A percentile compares a stretch with the other conserved stretches of the same genome.
These are phyloP conservation scores for Fraxinus excelsior DNA, from an alignment of 257 asterid genomes.

Conservation along the genomic window DNA sequence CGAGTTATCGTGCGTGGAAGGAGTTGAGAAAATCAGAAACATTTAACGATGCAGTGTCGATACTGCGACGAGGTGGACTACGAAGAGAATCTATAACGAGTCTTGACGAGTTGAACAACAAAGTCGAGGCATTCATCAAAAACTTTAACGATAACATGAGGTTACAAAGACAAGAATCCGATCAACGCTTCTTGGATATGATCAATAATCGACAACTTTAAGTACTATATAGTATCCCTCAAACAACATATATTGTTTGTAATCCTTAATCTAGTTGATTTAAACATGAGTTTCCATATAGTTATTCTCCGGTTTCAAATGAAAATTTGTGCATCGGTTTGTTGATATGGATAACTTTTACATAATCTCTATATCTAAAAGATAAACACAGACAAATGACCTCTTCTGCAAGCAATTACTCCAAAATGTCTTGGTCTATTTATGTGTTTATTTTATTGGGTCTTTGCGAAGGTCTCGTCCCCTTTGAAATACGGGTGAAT, in stretches of 20 bases:
- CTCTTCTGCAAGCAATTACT: not conserved
- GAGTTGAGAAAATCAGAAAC: slow-evolving; percentile 66
- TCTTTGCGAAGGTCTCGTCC: not conserved
- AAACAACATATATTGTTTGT: no score
- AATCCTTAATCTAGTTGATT: no score
- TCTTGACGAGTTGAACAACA: slow-evolving; percentile 47
- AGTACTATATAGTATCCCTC: no score
- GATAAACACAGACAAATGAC: not conserved
- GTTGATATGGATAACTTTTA: no score
- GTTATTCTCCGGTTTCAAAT: no score
- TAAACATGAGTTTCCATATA: no score
- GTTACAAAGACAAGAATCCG: slow-evolving; percentile 69
- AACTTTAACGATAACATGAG: slow-evolving; percentile 43
- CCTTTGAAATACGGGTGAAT: no score
- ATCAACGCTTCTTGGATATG: slow-evolving; percentile 44
- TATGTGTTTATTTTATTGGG: not conserved
- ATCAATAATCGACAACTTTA: slow-evolving; percentile 19
- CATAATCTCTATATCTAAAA: no score
- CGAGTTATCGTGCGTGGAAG: slow-evolving; percentile 33
- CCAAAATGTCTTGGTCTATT: not conserved
- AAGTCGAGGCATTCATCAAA: slow-evolving; percentile 61
- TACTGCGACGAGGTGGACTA: slow-evolving; percentile 53
- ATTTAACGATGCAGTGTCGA: slow-evolving; percentile 61
- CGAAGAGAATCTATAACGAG: slow-evolving; percentile 54
- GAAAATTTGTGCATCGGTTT: no score